Base-by-base conservation (phyloP, 768 basidiomycete species). In the Roridomyces roridus region DNA sequence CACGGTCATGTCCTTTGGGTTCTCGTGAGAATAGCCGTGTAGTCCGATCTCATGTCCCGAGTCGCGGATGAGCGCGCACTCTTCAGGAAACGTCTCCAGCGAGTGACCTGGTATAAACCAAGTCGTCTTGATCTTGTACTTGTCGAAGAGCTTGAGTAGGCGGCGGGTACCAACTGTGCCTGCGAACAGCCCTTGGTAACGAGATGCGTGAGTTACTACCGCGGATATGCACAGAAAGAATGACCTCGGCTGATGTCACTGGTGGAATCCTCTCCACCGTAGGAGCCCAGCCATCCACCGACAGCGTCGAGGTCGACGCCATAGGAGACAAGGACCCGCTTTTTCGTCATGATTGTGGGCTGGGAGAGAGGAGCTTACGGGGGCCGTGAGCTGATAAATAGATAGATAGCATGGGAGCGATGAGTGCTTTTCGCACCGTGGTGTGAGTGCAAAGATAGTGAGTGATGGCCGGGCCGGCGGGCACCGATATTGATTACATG, bases 51-150 rank as follows among this genome's bases (percentile, higher is more conserved):
- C 89, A 64, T 91, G 88, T 0, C 88, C 88, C 17, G 84, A 85
- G 67, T 90, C 89, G 14, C 88, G 76, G 11, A 90, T 85, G 5
- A 83, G 81, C 31, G 81, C 84, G 82, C 88, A 86, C 68, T 90
- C 74, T 43, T 84, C 74, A 0, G 88, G 87, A 68, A 91, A 91
- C 0, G 89, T 90, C 63, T 91, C 89, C 48, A 91, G 71, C 57
- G 85, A 86, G 63, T 92, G 89, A 2, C 87, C 89, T 23, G 88
- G 87, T 50, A 90, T 89, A 68, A 90, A 91, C 87, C 88, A 90
- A 11, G 85, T 88, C 21, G 88, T 85, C 68, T 74, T 77, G 40
- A 81, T 85, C n/a, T 77, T 74, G 67, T 87, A 88, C 70, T 89
- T 90, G 28, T 79, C 74, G 72, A 91, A 90, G 20, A 91, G 70